A percentile compares a stretch with the other conserved stretches of the same genome.
Evolutionary conservation across 495 filamentous ascomycete genomes (phyloP).

Genomic region (Penicillium parvum): DNA sequence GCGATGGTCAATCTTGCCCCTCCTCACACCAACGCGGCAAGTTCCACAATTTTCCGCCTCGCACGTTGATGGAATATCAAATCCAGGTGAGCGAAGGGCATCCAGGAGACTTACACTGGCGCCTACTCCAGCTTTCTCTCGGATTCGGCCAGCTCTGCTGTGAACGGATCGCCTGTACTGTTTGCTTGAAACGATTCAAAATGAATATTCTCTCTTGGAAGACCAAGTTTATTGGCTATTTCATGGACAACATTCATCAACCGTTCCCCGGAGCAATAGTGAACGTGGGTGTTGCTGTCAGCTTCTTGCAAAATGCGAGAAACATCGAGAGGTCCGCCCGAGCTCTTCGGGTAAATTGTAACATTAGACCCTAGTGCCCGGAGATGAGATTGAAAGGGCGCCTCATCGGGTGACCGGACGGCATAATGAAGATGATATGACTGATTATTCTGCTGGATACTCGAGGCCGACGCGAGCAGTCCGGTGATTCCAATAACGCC

Average conservation of each 20-base stretch:
- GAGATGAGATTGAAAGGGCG: constrained; percentile 1
- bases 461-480: constrained; percentile 1
- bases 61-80: constrained; percentile 9
- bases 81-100: constrained; percentile 5
- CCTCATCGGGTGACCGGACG: constrained; percentile 4
- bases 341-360: constrained; percentile 5
- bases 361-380: constrained; percentile 1
- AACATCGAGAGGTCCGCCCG: not conserved
- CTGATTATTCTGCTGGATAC: not conserved
- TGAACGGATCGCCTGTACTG: constrained; percentile 5
- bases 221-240: not conserved
- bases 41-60: constrained; percentile 11
- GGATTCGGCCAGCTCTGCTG: constrained; percentile 1
- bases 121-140: constrained; percentile 2
- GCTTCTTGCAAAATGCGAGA: not conserved
- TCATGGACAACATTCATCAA: constrained; percentile 1
- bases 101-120: constrained; percentile 3
- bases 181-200: constrained; percentile 5
- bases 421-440: constrained; percentile 10
- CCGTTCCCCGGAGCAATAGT: constrained; percentile 4
- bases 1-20: constrained; percentile 6
- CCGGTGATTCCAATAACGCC: constrained; percentile 13
- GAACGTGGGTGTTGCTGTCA: constrained; percentile 3
- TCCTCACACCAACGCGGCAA: constrained; percentile 5
- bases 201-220: constrained; percentile 3